Evolutionary conservation across 1,284 basidiomycete genomes (phyloP).

Genomic region (Naganishia sp.): DNA sequence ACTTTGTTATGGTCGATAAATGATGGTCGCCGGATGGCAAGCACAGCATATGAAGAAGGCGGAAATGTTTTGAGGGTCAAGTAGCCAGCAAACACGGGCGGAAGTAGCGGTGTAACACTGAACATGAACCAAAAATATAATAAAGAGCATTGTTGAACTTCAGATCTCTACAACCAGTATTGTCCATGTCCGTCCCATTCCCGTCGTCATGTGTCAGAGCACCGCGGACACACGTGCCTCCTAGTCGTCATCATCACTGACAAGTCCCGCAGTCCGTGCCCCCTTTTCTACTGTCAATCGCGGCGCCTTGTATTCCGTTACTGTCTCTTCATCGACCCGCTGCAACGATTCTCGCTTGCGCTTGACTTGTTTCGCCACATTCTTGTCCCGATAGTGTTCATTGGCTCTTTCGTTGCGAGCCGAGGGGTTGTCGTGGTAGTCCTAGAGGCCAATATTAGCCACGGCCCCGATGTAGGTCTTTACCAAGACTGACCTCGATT

Average conservation of each 20-base stretch:
- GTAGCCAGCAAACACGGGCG: too few species aligned
- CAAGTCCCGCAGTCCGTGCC: slow-evolving; percentile 4
- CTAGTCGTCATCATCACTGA: slow-evolving; percentile 25
- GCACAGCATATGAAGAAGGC: too few species aligned
- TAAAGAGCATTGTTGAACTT: too few species aligned
- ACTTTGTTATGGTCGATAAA: neutral
- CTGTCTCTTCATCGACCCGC: neutral
- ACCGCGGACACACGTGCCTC: neutral
- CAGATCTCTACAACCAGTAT: too few species aligned
- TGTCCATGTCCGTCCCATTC: too few species aligned
- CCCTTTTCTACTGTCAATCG: slow-evolving; percentile 6
- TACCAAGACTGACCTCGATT: too few species aligned
- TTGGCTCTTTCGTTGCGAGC: neutral
- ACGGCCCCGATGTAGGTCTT: too few species aligned
- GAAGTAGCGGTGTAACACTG: too few species aligned
- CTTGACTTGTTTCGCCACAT: slow-evolving; percentile 10
- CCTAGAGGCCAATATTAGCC: neutral
- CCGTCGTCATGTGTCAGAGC: too few species aligned
- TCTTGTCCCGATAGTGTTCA: slow-evolving; percentile 10
- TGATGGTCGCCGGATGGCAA: too few species aligned
- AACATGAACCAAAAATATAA: too few species aligned
- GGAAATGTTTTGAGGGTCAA: too few species aligned
- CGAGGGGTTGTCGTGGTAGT: slow-evolving; percentile 13
- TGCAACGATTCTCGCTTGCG: neutral
- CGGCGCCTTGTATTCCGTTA: neutral